Evolutionary conservation across 345 rosid genomes (phyloP).

Genomic region (Pistacia vera): DNA sequence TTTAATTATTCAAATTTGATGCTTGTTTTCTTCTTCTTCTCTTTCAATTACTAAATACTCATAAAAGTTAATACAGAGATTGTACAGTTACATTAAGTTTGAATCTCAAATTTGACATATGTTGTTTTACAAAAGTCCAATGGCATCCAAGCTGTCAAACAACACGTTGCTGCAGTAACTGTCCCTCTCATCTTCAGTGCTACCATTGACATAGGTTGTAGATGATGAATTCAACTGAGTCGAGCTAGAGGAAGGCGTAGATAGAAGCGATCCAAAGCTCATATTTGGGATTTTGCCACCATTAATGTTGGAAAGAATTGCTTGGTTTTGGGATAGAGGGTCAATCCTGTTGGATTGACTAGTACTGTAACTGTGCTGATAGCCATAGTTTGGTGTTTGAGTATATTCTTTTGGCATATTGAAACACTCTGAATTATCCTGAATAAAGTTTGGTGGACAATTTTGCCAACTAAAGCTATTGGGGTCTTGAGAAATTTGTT

Average conservation of each 20-base stretch:
- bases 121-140: constrained; percentile 36
- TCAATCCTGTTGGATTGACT: background rate
- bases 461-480: constrained; percentile 15
- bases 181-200: constrained; percentile 68
- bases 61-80: background rate
- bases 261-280: constrained; percentile 40
- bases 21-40: background rate
- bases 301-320: constrained; percentile 3
- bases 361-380: constrained; percentile 13
- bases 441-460: constrained; percentile 21
- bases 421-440: constrained; percentile 1
- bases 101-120: background rate
- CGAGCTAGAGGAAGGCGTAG: constrained; percentile 55
- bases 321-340: constrained; percentile 8
- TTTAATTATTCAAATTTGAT: background rate
- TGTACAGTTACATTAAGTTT: background rate
- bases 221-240: constrained; percentile 62
- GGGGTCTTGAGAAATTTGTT: constrained; percentile 22
- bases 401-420: background rate
- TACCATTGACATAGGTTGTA: constrained; percentile 40
- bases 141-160: constrained; percentile 42
- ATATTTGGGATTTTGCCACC: constrained; percentile 21
- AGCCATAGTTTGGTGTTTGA: constrained; percentile 2
- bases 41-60: background rate
- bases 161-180: constrained; percentile 41